Percentiles rank a stretch among this genome's conserved stretches.
These are phyloP conservation scores for Ogataea pignaliae DNA, from an alignment of 805 yeast genomes.

Conservation along the genomic window DNA sequence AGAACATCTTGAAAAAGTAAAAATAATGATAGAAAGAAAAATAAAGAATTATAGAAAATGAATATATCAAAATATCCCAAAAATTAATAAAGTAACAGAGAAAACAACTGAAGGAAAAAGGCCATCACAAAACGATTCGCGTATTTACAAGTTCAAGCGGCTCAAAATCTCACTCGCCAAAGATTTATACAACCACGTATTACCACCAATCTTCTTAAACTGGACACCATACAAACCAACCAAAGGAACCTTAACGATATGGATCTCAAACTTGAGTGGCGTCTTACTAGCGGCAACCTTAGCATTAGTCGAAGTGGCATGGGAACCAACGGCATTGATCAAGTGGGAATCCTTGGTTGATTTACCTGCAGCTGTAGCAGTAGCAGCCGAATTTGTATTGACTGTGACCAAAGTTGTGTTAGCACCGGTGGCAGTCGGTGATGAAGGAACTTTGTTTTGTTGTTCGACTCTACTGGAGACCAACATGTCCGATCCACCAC, in stretches of 20 bases:
- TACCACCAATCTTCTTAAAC: constrained; percentile 88
- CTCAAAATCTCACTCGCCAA: constrained; percentile 80
- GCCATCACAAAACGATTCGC: background rate
- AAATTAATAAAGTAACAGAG: too few species aligned
- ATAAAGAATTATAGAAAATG: too few species aligned
- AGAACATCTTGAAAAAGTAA: too few species aligned
- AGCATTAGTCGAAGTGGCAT: constrained; percentile 3
- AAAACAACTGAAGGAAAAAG: background rate
- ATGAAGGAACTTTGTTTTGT: constrained; percentile 19
- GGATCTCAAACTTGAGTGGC: constrained; percentile 85
- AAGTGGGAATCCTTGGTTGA: constrained; percentile 1
- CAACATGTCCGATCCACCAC: constrained; percentile 52
- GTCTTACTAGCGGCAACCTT: constrained; percentile 32
- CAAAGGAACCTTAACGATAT: constrained; percentile 86
- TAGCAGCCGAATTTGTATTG: constrained; percentile 3
- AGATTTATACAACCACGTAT: constrained; percentile 92
- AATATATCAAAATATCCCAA: too few species aligned
- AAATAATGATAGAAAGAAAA: too few species aligned
- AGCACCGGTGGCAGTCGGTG: constrained; percentile 8
- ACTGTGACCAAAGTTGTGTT: constrained; percentile 2
- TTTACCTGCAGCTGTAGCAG: background rate
- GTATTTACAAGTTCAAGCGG: constrained; percentile 54
- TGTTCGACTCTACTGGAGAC: constrained; percentile 57
- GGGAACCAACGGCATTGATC: constrained; percentile 3
- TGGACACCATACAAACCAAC: constrained; percentile 91